Base-by-base conservation (phyloP, 768 basidiomycete genomes). In the Crepidotus variabilis region DNA sequence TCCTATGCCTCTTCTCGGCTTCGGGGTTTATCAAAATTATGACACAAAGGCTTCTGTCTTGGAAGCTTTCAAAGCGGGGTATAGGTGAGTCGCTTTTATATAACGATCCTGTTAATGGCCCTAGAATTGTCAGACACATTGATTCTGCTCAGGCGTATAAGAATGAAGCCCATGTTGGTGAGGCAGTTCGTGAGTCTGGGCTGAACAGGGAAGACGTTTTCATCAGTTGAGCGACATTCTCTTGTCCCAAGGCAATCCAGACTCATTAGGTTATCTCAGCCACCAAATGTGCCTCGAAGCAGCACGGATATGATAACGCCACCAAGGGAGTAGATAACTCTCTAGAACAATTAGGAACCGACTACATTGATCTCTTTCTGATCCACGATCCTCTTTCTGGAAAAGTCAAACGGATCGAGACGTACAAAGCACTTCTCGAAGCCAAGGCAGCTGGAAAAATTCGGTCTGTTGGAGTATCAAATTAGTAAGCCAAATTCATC, bases 341-440 rank as follows among this genome's bases (percentile, higher is more conserved):
- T 1, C 78, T 92, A 5, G 68, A 68, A n/a, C 75, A 69, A 46
- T 79, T 90, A 59, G 72, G 78, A 28, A 77, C 87, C 36, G 74
- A 74, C 52, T 75, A 76, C 55, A 66, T 70, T 23, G 67, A 69
- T 39, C 61, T 69, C 11, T 69, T 87, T 69, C 77, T 94, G 43
- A 88, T 93, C 22, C 90, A 94, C 59, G 85, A 87, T 60, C 85
- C 92, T 0, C 68, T 77, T 2, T 80, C 84, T 13, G 90, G 88
- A 9, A 80, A 76, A 23, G 75, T 81, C 58, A 75, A 73, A 33
- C 86, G 92, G 21, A 70, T 92, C 18, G 81, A 76, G 16, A 86
- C 88, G 0, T 93, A 87, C 72, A 82, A 78, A 50, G 90, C 88
- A 4, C 74, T 94, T 22, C 68, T 84, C 6, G 83, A 86, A 36